phyloP scores from a whole-genome alignment of 1,284 basidiomycete species.

The Termitomyces sp. region DNA sequence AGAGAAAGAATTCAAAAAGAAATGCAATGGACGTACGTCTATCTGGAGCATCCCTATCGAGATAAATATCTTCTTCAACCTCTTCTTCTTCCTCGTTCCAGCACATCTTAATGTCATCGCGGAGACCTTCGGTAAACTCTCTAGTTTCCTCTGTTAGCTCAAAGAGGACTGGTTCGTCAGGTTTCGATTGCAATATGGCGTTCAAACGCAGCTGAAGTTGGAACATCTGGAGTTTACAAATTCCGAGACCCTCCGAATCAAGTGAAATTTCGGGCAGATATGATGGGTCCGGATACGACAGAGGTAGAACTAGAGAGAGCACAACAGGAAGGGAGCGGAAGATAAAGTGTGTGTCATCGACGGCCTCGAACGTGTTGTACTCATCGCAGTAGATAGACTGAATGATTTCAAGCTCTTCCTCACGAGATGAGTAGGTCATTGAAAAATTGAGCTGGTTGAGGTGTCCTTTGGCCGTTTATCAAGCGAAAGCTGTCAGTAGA shows the following conservation, averaged over 20 bases:
- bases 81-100: constrained; percentile 3
- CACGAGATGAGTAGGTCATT: background rate
- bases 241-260: constrained; percentile 9
- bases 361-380: constrained; percentile 8
- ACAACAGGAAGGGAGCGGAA: constrained; percentile 9
- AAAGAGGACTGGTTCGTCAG: constrained; percentile 6
- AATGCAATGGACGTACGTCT: constrained; percentile 1
- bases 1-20: background rate
- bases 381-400: constrained; percentile 11
- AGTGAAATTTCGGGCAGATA: constrained; percentile 4
- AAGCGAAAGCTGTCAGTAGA: background rate
- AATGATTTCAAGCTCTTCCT: constrained; percentile 8
- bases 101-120: background rate
- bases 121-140: constrained; percentile 3
- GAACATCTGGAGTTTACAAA: constrained; percentile 8
- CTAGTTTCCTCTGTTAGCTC: constrained; percentile 9
- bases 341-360: constrained; percentile 9
- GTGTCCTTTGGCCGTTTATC: background rate
- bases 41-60: background rate
- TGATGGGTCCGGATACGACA: constrained; percentile 6
- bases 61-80: background rate
- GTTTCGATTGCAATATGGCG: background rate
- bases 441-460: background rate
- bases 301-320: constrained; percentile 3
- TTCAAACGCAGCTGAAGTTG: constrained; percentile 7